Evolutionary conservation across 2,329 filamentous ascomycete species (phyloP).

Genomic region (Pseudocercospora cruenta): DNA sequence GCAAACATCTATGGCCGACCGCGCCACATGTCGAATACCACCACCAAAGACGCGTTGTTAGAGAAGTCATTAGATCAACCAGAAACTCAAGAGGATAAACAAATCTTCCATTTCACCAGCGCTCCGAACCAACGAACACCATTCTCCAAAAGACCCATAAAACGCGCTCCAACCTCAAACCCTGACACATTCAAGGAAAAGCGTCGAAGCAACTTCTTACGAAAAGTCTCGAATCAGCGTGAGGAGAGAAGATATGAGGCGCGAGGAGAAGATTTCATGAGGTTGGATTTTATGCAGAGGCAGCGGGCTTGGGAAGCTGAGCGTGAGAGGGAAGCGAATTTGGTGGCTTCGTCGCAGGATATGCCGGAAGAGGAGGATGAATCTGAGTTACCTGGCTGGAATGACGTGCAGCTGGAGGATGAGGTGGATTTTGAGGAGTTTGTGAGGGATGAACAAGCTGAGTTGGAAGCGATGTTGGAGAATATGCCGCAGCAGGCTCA

Average conservation of each 20-base stretch:
- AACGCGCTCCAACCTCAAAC: slow-evolving; percentile 66
- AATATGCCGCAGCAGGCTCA: slow-evolving; percentile 42
- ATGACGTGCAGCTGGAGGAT: slow-evolving; percentile 28
- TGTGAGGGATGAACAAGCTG: slow-evolving; percentile 47
- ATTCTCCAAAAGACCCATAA: slow-evolving; percentile 60
- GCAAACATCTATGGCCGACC: slow-evolving; percentile 40
- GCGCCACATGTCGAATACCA: slow-evolving; percentile 19
- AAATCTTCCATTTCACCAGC: background rate
- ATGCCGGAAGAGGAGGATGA: slow-evolving; percentile 29
- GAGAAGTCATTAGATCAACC: background rate
- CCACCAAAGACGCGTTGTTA: background rate
- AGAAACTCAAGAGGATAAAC: background rate
- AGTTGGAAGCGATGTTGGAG: slow-evolving; percentile 50
- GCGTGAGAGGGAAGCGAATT: slow-evolving; percentile 46
- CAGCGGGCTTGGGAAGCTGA: slow-evolving; percentile 51
- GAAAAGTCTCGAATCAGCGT: slow-evolving; percentile 53
- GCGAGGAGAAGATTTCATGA: slow-evolving; percentile 54
- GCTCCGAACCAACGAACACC: slow-evolving; percentile 8
- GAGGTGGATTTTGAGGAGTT: slow-evolving; percentile 43
- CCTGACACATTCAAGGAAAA: slow-evolving; percentile 65
- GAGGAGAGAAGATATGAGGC: slow-evolving; percentile 52
- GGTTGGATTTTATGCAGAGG: slow-evolving; percentile 50
- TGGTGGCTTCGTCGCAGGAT: slow-evolving; percentile 29
- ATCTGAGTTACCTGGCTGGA: slow-evolving; percentile 22
- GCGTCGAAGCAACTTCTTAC: slow-evolving; percentile 69